These are phyloP conservation scores for Aureobasidium vineae DNA, from an alignment of 2,329 filamentous ascomycete species.

Conservation along the genomic window DNA sequence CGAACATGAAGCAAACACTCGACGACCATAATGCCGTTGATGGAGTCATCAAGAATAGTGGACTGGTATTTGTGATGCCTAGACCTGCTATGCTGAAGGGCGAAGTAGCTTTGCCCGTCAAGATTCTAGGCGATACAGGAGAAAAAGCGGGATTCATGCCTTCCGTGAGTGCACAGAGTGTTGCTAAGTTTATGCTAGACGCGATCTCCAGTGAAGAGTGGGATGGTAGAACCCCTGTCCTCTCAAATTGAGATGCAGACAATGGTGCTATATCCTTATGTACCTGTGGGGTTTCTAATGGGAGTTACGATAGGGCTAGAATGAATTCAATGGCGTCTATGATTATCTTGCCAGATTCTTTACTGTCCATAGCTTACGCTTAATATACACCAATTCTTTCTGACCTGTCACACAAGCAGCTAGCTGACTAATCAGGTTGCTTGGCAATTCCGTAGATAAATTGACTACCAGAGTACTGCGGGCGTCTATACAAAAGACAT, in stretches of 20 bases:
- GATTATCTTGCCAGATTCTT: too few relatives aligned
- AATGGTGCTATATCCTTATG: not conserved
- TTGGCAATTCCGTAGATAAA: too few relatives aligned
- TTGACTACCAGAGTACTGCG: too few relatives aligned
- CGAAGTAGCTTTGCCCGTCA: slow-evolving; percentile 40
- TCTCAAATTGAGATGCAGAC: slow-evolving; percentile 37
- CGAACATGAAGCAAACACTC: slow-evolving; percentile 49
- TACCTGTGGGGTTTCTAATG: too few relatives aligned
- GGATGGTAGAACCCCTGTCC: slow-evolving; percentile 49
- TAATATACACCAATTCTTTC: too few relatives aligned
- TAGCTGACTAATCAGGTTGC: too few relatives aligned
- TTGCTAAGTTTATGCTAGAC: slow-evolving; percentile 50
- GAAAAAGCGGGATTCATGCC: slow-evolving; percentile 45
- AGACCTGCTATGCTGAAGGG: slow-evolving; percentile 47
- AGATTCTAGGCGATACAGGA: slow-evolving; percentile 45
- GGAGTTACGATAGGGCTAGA: too few relatives aligned
- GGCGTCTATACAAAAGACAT: too few relatives aligned
- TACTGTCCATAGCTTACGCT: too few relatives aligned
- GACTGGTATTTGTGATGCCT: slow-evolving; percentile 46
- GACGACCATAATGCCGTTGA: slow-evolving; percentile 52
- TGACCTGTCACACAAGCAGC: too few relatives aligned
- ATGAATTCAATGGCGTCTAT: too few relatives aligned
- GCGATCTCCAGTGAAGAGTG: slow-evolving; percentile 45
- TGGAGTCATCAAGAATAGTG: slow-evolving; percentile 39
- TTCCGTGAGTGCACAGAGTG: slow-evolving; percentile 40